Evolutionary conservation across 202 grass and related monocot genomes (phyloP), one percentile per base, ranked within the genome.

Genomic region (Cymbopogon flexuosus): DNA sequence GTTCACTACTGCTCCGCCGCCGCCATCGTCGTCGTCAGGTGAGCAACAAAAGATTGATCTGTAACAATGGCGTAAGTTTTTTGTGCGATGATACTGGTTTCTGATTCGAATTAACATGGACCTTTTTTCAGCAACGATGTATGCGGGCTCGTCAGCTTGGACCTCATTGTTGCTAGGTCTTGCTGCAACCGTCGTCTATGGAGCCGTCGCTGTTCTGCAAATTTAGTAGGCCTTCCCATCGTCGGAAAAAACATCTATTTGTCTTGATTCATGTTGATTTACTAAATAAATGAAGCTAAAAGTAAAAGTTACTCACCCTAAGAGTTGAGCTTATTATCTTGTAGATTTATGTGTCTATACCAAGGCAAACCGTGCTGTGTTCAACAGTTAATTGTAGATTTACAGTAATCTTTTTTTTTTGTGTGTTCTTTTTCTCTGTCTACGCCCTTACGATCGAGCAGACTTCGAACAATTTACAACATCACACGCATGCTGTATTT

Each of bases 11-110:
- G 29, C 67, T 0, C 61, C 59, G 24, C 74, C 37, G 1, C 6
- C 51, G 18, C 30, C 59, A 18, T 67, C 62, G 30, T 16, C 67
- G 6, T 31, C 37, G 15, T 88, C 80, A 3, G 86, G 86, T 88
- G 18, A 75, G 51, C 12, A 79, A 4, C 13, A 79, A 4, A 8
- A 65, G 46, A 51, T n/a, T 2, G 46, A 30, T 41, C 21, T 3
- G 11, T 2, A 5, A 1, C 18, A 10, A 0, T 12, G 19, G 2
- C 0, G 2, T 3, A 36, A 49, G 2, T 18, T 35, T 35, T 62
- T 41, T 4, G 18, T 10, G 4, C 18, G 79, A 73, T 36, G 27
- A 36, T 36, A 24, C 11, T 22, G 29, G 10, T 49, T 73, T 63
- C 68, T 73, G 10, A 71, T 1, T 30, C 3, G 15, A 47, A 16